Evolutionary conservation across 2,329 filamentous ascomycete genomes (phyloP).

Genomic region (Gaeumannomyces sp.): DNA sequence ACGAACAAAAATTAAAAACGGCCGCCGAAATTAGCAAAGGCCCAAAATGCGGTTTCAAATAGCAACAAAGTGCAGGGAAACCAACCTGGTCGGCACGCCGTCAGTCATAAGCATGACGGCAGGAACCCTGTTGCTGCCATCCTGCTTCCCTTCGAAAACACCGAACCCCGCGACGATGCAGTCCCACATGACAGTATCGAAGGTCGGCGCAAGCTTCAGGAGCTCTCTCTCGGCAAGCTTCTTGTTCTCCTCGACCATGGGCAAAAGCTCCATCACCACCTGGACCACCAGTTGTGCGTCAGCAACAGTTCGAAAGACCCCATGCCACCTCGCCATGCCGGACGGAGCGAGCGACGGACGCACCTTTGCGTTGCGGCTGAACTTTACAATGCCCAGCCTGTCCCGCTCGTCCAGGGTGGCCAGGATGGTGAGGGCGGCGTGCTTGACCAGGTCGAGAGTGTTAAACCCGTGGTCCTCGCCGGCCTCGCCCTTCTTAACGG

Average conservation of each 20-base stretch:
- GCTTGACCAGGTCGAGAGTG: conserved; percentile 53
- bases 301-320: neutral
- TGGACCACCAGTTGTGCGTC: neutral
- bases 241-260: neutral
- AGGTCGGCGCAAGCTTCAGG: conserved; percentile 29
- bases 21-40: neutral
- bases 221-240: conserved; percentile 32
- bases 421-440: conserved; percentile 50
- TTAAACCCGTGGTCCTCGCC: conserved; percentile 44
- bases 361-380: conserved; percentile 33
- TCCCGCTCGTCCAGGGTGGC: conserved; percentile 63
- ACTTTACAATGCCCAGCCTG: conserved; percentile 54
- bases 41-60: neutral
- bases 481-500: conserved; percentile 30
- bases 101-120: conserved; percentile 50
- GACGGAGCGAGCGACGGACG: conserved; percentile 37
- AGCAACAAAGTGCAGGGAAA: no score
- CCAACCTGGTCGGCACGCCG: conserved; percentile 40
- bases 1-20: neutral
- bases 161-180: conserved; percentile 46
- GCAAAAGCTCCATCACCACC: no score
- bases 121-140: conserved; percentile 33
- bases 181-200: conserved; percentile 51
- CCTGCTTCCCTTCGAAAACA: conserved; percentile 32
- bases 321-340: no score